Evolutionary conservation across 2,329 filamentous ascomycete species (phyloP).

Genomic region (Xylogone sp.): DNA sequence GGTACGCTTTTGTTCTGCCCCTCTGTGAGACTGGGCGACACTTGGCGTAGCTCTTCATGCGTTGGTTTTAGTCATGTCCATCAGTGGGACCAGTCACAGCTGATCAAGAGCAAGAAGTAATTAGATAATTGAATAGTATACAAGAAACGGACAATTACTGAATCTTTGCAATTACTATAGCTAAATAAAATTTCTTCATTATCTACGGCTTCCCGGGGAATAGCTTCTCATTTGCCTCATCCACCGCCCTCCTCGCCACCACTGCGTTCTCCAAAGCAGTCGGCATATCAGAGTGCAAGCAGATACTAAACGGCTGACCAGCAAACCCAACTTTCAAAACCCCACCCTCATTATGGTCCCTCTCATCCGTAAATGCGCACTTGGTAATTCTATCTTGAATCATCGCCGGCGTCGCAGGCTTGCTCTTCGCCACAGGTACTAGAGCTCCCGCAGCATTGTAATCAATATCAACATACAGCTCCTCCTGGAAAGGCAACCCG

Average conservation of each 20-base stretch:
- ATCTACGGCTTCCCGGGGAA: conserved; percentile 1
- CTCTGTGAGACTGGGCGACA: no score
- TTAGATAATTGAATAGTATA: no score
- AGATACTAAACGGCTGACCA: conserved; percentile 10
- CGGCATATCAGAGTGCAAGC: conserved; percentile 13
- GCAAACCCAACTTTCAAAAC: conserved; percentile 9
- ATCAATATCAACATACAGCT: conserved; percentile 21
- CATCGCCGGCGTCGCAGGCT: conserved; percentile 6
- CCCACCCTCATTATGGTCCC: conserved; percentile 9
- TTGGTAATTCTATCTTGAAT: conserved; percentile 5
- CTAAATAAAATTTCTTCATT: background rate
- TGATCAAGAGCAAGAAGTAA: no score
- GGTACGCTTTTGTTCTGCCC: no score
- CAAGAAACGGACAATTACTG: no score
- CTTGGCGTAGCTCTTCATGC: no score
- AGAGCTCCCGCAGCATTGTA: conserved; percentile 10
- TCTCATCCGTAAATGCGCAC: conserved; percentile 8
- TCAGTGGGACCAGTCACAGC: no score
- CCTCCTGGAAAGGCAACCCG: conserved; percentile 14
- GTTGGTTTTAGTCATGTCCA: no score
- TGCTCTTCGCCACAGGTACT: conserved; percentile 9
- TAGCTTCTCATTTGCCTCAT: conserved; percentile 9
- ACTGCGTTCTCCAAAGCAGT: conserved; percentile 11
- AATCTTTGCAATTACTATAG: no score
- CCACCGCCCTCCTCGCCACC: conserved; percentile 11